Evolutionary conservation across 352 stramenopile species (phyloP), one percentile per base, ranked within the genome.

Genomic region (Phytopythium helicoides): DNA sequence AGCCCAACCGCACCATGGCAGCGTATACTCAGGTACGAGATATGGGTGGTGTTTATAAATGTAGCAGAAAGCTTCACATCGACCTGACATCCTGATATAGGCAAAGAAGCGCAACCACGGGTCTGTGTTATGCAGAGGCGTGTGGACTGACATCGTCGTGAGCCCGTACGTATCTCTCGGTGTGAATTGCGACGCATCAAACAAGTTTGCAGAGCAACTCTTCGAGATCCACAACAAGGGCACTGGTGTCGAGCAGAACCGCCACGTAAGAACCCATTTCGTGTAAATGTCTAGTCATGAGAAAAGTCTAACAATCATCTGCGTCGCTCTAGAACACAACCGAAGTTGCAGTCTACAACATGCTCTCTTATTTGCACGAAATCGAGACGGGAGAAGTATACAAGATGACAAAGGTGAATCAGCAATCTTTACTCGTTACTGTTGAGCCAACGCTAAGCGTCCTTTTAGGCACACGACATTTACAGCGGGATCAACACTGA

Each of bases 161-260:
- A 71, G 87, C 10, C 95, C 95, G 10, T 98, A 95, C 71, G 71
- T 97, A 44, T 85, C 86, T 10, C 88, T 97, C 46, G 94, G 94
- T 33, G 80, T 97, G 14, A 64, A 94, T 26, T 92, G 74, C 60
- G 87, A 96, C 19, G 68, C 60, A 21, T 12, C 56, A 21, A 84
- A 87, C 54, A 76, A 82, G 39, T 79, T 89, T 36, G 89, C 90
- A 31, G 67, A 95, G 39, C 85, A 88, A 26, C 72, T 98, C 33
- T 98, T 98, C 57, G 73, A 97, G 47, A 73, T 98, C 39, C 65
- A 96, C 52, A 98, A 98, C 77, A 94, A 96, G 52, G 89, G 87
- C 51, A 95, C 74, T 1, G 92, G 92, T 10, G 92, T 96, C 9
- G 92, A 98, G 68, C 95, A 98, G 70, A 94, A 98, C 53, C 85